Percentiles rank a stretch among this genome's conserved stretches.
Conservation (phyloP, 345 rosid species). For the Salix viminalis region DNA sequence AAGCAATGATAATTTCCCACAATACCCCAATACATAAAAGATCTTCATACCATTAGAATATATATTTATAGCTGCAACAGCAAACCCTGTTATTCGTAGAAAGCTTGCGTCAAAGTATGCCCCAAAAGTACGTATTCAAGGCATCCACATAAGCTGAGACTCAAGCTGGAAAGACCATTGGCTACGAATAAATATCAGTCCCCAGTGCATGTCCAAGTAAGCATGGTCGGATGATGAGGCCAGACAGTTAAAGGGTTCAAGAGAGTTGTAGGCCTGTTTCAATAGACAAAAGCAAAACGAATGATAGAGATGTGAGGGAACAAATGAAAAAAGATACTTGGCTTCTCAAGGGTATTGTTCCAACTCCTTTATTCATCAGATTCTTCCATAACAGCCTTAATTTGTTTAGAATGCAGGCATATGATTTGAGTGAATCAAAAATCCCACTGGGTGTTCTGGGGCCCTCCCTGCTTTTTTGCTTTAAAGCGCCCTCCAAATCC, state of each 20-base stretch:
- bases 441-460: constrained; percentile 39
- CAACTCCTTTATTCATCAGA: constrained; percentile 58
- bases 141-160: constrained; percentile 9
- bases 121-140: constrained; percentile 7
- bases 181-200: constrained; percentile 10
- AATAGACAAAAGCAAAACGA: constrained; percentile 48
- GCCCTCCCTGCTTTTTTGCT: constrained; percentile 61
- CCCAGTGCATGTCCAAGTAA: constrained; percentile 24
- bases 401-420: constrained; percentile 53
- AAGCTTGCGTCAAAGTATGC: constrained; percentile 22
- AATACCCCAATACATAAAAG: neutral
- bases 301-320: constrained; percentile 42
- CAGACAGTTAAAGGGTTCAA: constrained; percentile 19
- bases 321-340: constrained; percentile 61
- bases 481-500: constrained; percentile 47
- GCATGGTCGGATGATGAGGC: constrained; percentile 42
- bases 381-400: constrained; percentile 70
- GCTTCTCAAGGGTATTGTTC: constrained; percentile 61
- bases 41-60: neutral
- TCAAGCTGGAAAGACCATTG: neutral
- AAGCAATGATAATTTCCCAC: constrained; percentile 4
- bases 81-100: constrained; percentile 15
- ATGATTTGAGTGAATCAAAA: constrained; percentile 61
- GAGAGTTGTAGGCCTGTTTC: constrained; percentile 25
- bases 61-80: neutral